phyloP scores from a whole-genome alignment of 2,329 filamentous ascomycete species.

The Fusarium siculi region DNA sequence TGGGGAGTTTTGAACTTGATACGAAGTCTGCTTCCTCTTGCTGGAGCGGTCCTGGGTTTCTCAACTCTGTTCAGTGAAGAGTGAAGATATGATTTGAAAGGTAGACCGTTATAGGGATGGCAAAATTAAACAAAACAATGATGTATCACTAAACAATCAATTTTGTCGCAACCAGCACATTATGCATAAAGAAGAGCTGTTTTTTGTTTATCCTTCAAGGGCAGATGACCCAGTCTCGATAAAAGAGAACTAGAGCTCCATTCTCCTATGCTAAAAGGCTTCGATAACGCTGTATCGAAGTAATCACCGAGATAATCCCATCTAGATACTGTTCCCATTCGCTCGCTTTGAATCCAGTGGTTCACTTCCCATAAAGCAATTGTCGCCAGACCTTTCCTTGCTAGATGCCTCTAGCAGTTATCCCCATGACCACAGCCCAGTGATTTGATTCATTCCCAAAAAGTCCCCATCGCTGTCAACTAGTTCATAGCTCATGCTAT shows the following conservation, averaged over 20 bases:
- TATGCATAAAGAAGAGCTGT: background rate
- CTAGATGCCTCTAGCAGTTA: background rate
- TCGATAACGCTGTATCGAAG: background rate
- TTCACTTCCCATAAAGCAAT: background rate
- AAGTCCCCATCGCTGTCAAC: background rate
- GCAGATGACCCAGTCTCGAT: background rate
- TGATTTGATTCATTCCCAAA: background rate
- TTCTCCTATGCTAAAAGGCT: background rate
- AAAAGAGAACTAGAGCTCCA: background rate
- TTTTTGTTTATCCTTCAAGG: background rate
- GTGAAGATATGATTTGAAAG: background rate
- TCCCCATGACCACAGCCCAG: background rate
- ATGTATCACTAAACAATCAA: background rate
- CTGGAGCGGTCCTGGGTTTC: slow-evolving; percentile 43
- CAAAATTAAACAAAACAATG: background rate
- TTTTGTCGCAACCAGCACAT: background rate
- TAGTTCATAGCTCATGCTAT: background rate
- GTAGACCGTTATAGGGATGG: too few species aligned
- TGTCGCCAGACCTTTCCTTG: background rate
- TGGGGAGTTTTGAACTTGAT: slow-evolving; percentile 46
- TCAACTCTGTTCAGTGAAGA: slow-evolving; percentile 24
- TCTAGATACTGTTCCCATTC: background rate
- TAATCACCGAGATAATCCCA: background rate
- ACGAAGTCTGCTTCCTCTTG: slow-evolving; percentile 47
- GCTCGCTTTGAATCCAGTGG: background rate